These are phyloP conservation scores for Fraxinus anomala DNA, from an alignment of 257 asterid species.

Conservation along the genomic window DNA sequence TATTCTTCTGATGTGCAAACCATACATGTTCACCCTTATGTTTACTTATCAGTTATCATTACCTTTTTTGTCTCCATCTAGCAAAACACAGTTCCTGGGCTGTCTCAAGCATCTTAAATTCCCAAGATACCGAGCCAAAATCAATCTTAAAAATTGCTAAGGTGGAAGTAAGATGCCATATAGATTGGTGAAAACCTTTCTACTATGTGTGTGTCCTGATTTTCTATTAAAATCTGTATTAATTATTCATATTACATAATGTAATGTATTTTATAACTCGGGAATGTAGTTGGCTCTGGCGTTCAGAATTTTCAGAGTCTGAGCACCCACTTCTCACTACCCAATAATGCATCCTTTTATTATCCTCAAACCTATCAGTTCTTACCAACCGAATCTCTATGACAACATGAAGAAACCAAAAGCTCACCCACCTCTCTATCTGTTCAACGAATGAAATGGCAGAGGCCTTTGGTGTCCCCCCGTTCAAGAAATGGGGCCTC, in stretches of 20 bases:
- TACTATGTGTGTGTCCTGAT: background rate
- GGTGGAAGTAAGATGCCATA: background rate
- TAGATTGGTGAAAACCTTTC: background rate
- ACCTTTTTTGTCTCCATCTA: background rate
- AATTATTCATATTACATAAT: too few relatives aligned
- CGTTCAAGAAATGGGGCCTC: background rate
- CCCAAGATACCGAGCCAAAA: background rate
- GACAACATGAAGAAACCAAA: background rate
- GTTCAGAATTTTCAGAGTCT: background rate
- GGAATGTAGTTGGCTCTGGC: background rate
- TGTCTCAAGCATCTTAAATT: background rate
- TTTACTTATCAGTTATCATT: background rate
- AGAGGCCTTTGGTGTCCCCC: background rate
- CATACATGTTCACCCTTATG: too few relatives aligned
- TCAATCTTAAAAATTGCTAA: background rate
- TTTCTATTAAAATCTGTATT: background rate
- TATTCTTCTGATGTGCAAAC: too few relatives aligned
- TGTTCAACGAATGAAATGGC: background rate
- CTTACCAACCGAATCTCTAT: background rate
- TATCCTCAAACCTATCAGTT: background rate
- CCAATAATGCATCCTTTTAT: background rate
- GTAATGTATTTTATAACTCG: background rate
- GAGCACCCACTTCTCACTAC: background rate
- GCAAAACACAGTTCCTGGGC: background rate
- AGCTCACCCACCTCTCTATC: background rate